Conservation (phyloP, 2,329 filamentous ascomycete genomes). For the Aulographum hederae region DNA sequence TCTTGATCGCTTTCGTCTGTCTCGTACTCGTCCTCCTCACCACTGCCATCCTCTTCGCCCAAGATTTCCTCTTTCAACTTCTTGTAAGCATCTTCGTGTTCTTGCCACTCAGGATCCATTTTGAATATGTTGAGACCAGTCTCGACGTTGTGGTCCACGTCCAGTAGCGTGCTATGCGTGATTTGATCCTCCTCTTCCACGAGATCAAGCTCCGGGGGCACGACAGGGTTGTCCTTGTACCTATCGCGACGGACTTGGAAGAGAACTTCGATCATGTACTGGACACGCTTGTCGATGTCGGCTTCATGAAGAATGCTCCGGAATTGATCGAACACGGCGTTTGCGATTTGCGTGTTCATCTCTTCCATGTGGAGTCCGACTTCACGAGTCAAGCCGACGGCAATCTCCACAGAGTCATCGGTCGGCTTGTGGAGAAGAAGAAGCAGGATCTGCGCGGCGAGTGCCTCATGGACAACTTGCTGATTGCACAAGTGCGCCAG, state of each 20-base stretch:
- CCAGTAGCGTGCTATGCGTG: constrained; percentile 72
- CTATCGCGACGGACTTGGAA: constrained; percentile 94
- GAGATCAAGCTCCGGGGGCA: constrained; percentile 84
- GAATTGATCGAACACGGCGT: constrained; percentile 91
- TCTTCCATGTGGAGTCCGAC: constrained; percentile 89
- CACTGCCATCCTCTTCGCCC: constrained; percentile 65
- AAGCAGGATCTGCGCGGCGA: constrained; percentile 81
- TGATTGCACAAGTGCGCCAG: constrained; percentile 91
- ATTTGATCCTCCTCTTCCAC: constrained; percentile 98
- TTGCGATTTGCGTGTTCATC: constrained; percentile 76
- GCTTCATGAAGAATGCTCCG: constrained; percentile 88
- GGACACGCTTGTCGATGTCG: constrained; percentile 93
- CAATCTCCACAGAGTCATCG: constrained; percentile 94
- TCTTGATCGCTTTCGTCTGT: constrained; percentile 45
- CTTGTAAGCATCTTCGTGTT: constrained; percentile 78
- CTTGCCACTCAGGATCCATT: constrained; percentile 74
- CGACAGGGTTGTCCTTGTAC: constrained; percentile 83
- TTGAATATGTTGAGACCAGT: constrained; percentile 93
- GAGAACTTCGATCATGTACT: constrained; percentile 97
- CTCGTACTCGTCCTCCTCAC: constrained; percentile 39
- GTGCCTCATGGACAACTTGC: constrained; percentile 84
- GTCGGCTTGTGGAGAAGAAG: constrained; percentile 90
- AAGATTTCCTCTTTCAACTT: constrained; percentile 85
- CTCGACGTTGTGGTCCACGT: constrained; percentile 70
- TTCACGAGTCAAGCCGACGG: constrained; percentile 80